phyloP scores from a whole-genome alignment of 192 early-diverging fungal species.

The Cetraspora pellucida region DNA sequence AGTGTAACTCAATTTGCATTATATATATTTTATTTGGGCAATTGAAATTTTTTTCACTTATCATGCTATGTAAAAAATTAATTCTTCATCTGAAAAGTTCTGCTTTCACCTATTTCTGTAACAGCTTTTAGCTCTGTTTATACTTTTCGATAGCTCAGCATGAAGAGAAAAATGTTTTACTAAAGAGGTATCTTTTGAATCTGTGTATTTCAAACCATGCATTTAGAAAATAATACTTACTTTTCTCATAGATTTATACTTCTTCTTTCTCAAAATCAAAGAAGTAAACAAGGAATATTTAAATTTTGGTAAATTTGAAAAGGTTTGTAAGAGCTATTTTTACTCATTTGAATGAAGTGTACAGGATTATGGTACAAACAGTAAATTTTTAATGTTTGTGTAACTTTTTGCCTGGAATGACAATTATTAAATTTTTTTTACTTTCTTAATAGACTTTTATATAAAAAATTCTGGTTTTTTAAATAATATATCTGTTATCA shows the following conservation, averaged over 20 bases:
- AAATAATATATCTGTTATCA: slow-evolving; percentile 10
- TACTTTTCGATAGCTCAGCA: slow-evolving; percentile 22
- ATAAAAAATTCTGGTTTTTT: not conserved
- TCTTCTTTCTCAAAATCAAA: slow-evolving; percentile 16
- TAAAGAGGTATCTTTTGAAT: slow-evolving; percentile 15
- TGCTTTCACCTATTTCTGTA: not conserved
- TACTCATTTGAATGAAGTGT: slow-evolving; percentile 21
- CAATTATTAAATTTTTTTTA: slow-evolving; percentile 14
- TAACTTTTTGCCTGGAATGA: slow-evolving; percentile 15
- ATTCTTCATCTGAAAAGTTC: not conserved
- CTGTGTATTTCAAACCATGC: not conserved
- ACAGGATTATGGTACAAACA: slow-evolving; percentile 26
- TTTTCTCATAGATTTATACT: slow-evolving; percentile 32
- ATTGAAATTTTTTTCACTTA: not conserved
- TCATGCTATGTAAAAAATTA: slow-evolving; percentile 4
- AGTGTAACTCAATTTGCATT: too few relatives aligned
- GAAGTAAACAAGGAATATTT: slow-evolving; percentile 2
- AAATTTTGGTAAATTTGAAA: slow-evolving; percentile 14
- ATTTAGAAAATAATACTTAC: not conserved
- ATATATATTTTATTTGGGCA: too few relatives aligned
- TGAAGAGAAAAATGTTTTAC: slow-evolving; percentile 23
- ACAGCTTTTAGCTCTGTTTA: not conserved
- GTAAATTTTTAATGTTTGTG: not conserved
- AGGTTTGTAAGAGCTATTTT: slow-evolving; percentile 29
- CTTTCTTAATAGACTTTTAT: slow-evolving; percentile 7